Base-by-base conservation (phyloP, 805 yeast genomes). In the Yueomyces sp. region DNA sequence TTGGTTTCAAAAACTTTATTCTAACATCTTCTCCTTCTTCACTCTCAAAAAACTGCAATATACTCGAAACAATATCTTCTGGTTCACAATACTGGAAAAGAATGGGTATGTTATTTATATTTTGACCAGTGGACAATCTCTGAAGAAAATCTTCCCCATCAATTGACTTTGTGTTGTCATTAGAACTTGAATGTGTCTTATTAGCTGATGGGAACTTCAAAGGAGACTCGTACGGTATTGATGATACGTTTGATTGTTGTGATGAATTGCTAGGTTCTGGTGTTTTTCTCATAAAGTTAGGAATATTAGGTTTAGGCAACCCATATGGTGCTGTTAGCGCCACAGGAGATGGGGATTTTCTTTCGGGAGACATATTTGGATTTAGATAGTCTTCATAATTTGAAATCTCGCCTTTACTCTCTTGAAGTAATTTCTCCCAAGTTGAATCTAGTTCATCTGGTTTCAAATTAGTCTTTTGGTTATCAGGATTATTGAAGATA, bases 401-500 rank as follows among this genome's bases (percentile, higher is more conserved):
- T 6, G n/a, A 34, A 9, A 11, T 19, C n/a, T 5, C n/a, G 5
- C n/a, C n/a, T 34, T 5, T 5, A 7, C 26, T 40, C 34, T 59
- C 62, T 30, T 49, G 45, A 33, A 60, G 60, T 38, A 56, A 62
- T 5, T 51, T 47, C 42, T 57, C 64, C 60, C 59, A 57, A 30
- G 48, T 48, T 31, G 47, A 46, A 40, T 48, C 50, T 26, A 46
- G 43, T n/a, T 55, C 54, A 7, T 49, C 52, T 19, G 19, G 19
- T 19, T 19, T 19, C 19, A 19, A 19, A 19, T 19, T 19, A 19
- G 19, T 19, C 9, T 6, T 9, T 30, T 30, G 6, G 9, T 30
- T 30, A 6, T 6, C 9, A 30, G 6, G 6, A 6, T 6, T 6
- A 30, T 30, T 9, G 33, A 30, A 30, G 9, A 6, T 30, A 6